Evolutionary conservation across 179 eudicot species (phyloP).

Genomic region (Gypsophila paniculata): DNA sequence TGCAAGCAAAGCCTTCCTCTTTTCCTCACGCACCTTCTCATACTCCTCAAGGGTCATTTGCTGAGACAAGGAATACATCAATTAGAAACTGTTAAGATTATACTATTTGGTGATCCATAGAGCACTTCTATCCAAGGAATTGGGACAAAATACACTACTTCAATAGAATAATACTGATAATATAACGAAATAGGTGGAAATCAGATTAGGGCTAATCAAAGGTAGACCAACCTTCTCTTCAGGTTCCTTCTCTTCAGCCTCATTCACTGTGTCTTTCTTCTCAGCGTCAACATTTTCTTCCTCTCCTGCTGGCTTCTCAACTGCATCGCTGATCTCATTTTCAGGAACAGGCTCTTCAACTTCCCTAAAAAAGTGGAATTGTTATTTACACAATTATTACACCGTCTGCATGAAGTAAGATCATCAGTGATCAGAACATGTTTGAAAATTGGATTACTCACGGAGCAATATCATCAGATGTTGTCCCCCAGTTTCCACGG

Average conservation of each 20-base stretch:
- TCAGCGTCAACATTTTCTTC: conserved; percentile 52
- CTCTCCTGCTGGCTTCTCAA: conserved; percentile 56
- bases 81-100: background rate
- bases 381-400: conserved; percentile 12
- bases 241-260: conserved; percentile 64
- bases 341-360: conserved; percentile 55
- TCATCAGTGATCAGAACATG: background rate
- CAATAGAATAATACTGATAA: background rate
- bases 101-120: background rate
- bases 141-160: background rate
- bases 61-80: conserved; percentile 25
- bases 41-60: conserved; percentile 93
- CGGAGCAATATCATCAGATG: conserved; percentile 68
- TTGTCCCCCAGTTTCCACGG: conserved; percentile 93
- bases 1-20: conserved; percentile 67
- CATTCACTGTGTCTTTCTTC: conserved; percentile 55
- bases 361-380: conserved; percentile 35
- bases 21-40: conserved; percentile 79
- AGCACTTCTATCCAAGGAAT: no score
- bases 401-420: background rate
- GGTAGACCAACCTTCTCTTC: conserved; percentile 52
- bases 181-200: background rate
- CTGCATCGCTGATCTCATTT: conserved; percentile 42
- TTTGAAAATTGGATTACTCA: conserved; percentile 26
- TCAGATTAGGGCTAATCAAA: no score